Conservation (phyloP, 805 yeast species). For the Kodamaea kaohsiungensis region DNA sequence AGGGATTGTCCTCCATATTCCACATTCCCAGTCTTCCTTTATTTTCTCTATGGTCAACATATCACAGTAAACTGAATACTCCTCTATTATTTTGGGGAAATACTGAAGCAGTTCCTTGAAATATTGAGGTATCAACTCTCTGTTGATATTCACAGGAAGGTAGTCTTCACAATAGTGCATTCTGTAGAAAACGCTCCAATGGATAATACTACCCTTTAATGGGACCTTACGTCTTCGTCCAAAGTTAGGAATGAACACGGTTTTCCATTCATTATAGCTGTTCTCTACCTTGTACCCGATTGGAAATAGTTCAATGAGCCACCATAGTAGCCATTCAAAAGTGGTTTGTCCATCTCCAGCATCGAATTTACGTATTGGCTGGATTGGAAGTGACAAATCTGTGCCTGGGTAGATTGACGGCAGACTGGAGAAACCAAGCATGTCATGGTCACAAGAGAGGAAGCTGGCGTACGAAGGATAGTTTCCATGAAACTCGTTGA, state of each 20-base stretch:
- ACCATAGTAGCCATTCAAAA: conserved; percentile 47
- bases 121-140: conserved; percentile 16
- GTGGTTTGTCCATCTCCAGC: conserved; percentile 38
- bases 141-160: conserved; percentile 35
- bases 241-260: conserved; percentile 53
- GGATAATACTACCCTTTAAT: conserved; percentile 42
- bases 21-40: conserved; percentile 15
- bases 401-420: neutral
- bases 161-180: conserved; percentile 47
- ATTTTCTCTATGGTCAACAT: conserved; percentile 18
- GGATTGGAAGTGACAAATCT: neutral
- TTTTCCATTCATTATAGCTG: conserved; percentile 49
- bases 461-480: conserved; percentile 43
- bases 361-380: conserved; percentile 30
- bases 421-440: conserved; percentile 27
- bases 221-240: conserved; percentile 58
- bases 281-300: conserved; percentile 53
- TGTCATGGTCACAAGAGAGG: conserved; percentile 54
- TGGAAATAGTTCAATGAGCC: conserved; percentile 64
- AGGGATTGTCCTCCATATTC: conserved; percentile 35
- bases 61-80: conserved; percentile 13
- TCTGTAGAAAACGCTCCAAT: conserved; percentile 68
- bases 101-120: conserved; percentile 22
- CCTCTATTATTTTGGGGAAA: conserved; percentile 9
- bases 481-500: conserved; percentile 41